Evolutionary conservation across 352 stramenopile species (phyloP), one percentile per base, ranked within the genome.

Genomic region (Salisapilia sapeloensis): DNA sequence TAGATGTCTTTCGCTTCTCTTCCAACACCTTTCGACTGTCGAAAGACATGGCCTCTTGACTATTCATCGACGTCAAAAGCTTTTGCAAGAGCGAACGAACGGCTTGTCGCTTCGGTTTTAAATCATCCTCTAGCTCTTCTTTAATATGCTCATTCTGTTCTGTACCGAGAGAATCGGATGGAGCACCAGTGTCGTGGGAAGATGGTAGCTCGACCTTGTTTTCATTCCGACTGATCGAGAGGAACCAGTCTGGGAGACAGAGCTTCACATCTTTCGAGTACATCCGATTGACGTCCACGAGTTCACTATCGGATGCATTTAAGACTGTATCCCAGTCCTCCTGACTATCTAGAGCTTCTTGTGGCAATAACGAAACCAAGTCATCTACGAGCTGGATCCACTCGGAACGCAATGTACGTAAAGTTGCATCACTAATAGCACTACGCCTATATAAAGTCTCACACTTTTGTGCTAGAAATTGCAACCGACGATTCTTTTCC

Each of bases 401-500:
- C 38, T 80, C 64, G 18, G 53, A 53, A 17, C 57, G 54, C 15
- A 86, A 40, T 24, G 60, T 71, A 24, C 60, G 57, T 16, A 85
- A 66, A 1, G 56, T 65, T 19, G 50, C 55, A 34, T 60, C 46
- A 6, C 55, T 45, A 2, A 82, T 32, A 15, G 52, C 64, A 30
- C 52, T 51, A 6, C 63, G 57, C 4, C 53, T 62, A 39, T 69
- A 87, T 11, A 87, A 43, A 23, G 62, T 42, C 48, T 82, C 59
- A 52, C 67, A 85, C 33, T 79, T 85, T 6, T 49, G 39, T 24
- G 54, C 48, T 16, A 90, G 33, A 27, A 75, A 84, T 22, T 47
- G 27, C 21, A 86, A 80, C 4, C 75, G 69, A 8, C 71, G 66
- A 42, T 85, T 90, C 42, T 90, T 90, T 43, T 90, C 75, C 31